Conservation (phyloP, 2,329 filamentous ascomycete species). For the Hypomyces rosellus region DNA sequence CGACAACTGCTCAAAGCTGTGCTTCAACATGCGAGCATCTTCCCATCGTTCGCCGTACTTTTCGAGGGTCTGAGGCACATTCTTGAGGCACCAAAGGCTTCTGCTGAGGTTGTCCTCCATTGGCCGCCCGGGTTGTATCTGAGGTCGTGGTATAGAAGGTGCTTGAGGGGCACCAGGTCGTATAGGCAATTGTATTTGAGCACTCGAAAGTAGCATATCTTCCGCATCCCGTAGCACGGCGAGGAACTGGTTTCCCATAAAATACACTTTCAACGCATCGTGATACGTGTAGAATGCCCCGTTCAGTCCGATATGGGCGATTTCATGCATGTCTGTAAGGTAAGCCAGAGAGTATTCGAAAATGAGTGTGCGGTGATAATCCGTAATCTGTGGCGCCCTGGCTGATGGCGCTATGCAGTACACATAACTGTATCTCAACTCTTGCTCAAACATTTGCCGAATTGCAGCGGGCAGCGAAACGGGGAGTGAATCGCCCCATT, state of each 20-base stretch:
- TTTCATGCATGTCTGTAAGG: slow-evolving; percentile 64
- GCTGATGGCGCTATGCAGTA: slow-evolving; percentile 80
- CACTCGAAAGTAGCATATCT: slow-evolving; percentile 48
- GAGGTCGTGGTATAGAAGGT: slow-evolving; percentile 37
- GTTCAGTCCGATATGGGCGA: slow-evolving; percentile 53
- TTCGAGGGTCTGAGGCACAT: slow-evolving; percentile 46
- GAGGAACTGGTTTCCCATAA: slow-evolving; percentile 58
- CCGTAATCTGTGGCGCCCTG: slow-evolving; percentile 63
- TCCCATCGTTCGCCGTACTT: slow-evolving; percentile 56
- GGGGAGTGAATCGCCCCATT: slow-evolving; percentile 77
- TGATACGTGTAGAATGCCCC: slow-evolving; percentile 75
- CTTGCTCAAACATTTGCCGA: slow-evolving; percentile 74
- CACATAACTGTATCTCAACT: slow-evolving; percentile 84
- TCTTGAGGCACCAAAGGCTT: slow-evolving; percentile 49
- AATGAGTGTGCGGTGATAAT: slow-evolving; percentile 72
- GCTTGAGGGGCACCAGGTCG: slow-evolving; percentile 42
- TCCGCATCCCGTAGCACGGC: slow-evolving; percentile 54
- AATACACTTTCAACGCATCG: slow-evolving; percentile 80
- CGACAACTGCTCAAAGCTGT: slow-evolving; percentile 47
- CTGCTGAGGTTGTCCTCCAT: slow-evolving; percentile 47
- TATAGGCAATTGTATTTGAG: slow-evolving; percentile 37
- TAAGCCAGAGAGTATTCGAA: slow-evolving; percentile 86
- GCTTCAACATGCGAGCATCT: slow-evolving; percentile 46
- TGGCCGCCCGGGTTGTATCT: slow-evolving; percentile 27
- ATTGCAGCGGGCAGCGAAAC: slow-evolving; percentile 57